These are phyloP conservation scores for Phalaenopsis equestris DNA, from an alignment of 106 monocot genomes.

Conservation along the genomic window DNA sequence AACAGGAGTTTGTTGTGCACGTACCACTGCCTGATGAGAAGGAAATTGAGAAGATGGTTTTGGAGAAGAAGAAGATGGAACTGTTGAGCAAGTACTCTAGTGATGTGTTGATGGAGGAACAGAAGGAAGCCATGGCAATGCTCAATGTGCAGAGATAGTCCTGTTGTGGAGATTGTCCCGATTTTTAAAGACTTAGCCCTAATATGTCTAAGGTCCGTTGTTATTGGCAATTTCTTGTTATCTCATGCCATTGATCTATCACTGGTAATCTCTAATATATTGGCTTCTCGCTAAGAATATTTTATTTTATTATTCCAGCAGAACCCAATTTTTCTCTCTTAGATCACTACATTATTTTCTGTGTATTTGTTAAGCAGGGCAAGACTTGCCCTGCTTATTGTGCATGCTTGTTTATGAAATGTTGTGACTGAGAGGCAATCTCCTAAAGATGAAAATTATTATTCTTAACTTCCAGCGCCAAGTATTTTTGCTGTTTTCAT, in stretches of 20 bases:
- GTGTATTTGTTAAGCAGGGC: not conserved
- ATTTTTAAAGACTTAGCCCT: not conserved
- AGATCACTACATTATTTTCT: not conserved
- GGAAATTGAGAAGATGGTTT: slow-evolving; percentile 90
- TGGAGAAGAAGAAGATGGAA: slow-evolving; percentile 94
- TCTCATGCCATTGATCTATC: not conserved
- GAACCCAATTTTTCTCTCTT: not conserved
- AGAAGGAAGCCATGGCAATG: slow-evolving; percentile 76
- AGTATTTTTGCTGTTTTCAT: too few species aligned
- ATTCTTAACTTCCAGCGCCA: too few species aligned
- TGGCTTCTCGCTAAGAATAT: not conserved
- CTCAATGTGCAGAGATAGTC: slow-evolving; percentile 67
- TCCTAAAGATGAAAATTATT: not conserved
- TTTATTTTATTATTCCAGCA: not conserved
- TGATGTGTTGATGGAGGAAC: slow-evolving; percentile 63
- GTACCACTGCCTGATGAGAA: slow-evolving; percentile 84
- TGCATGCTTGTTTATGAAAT: not conserved
- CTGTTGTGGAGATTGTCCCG: not conserved
- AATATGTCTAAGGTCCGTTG: not conserved
- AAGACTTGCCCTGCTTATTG: not conserved
- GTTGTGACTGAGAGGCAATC: not conserved
- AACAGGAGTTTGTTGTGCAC: slow-evolving; percentile 79
- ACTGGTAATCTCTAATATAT: not conserved
- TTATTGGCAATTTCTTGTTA: not conserved
- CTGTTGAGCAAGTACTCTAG: slow-evolving; percentile 78